phyloP scores from a whole-genome alignment of 345 rosid species.

The Toxicodendron radicans region DNA sequence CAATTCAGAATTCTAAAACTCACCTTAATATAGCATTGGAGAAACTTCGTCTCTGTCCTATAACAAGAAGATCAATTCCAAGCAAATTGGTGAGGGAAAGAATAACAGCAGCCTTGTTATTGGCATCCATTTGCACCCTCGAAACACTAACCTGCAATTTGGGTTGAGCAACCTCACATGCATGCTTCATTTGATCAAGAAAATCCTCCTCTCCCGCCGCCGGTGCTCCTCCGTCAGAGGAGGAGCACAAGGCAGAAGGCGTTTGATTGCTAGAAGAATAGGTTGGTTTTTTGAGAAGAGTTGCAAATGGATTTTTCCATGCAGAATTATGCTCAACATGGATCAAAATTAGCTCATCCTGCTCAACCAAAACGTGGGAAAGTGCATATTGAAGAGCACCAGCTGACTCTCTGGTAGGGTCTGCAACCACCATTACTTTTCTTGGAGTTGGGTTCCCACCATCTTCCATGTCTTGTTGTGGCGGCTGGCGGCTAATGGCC shows the following conservation, averaged over 20 bases:
- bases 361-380: constrained; percentile 62
- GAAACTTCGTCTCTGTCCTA: constrained; percentile 72
- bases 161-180: constrained; percentile 62
- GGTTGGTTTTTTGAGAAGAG: constrained; percentile 39
- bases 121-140: constrained; percentile 45
- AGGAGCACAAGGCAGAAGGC: constrained; percentile 4
- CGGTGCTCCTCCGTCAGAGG: constrained; percentile 24
- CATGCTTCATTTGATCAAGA: constrained; percentile 66
- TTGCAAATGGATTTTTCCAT: constrained; percentile 59
- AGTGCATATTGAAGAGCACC: constrained; percentile 74
- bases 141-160: constrained; percentile 43
- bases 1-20: constrained; percentile 13
- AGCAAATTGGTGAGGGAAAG: constrained; percentile 47
- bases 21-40: constrained; percentile 70
- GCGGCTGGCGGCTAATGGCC: constrained; percentile 6
- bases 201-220: constrained; percentile 47
- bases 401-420: constrained; percentile 63
- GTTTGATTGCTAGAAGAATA: constrained; percentile 1
- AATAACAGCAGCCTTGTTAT: constrained; percentile 55
- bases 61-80: constrained; percentile 58
- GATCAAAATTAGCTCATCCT: constrained; percentile 63
- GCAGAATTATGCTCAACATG: constrained; percentile 49
- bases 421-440: constrained; percentile 73
- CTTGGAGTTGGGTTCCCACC: constrained; percentile 32
- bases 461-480: constrained; percentile 7